These are phyloP conservation scores for Lentinula detonsa DNA, from an alignment of 768 basidiomycete genomes.

Conservation along the genomic window DNA sequence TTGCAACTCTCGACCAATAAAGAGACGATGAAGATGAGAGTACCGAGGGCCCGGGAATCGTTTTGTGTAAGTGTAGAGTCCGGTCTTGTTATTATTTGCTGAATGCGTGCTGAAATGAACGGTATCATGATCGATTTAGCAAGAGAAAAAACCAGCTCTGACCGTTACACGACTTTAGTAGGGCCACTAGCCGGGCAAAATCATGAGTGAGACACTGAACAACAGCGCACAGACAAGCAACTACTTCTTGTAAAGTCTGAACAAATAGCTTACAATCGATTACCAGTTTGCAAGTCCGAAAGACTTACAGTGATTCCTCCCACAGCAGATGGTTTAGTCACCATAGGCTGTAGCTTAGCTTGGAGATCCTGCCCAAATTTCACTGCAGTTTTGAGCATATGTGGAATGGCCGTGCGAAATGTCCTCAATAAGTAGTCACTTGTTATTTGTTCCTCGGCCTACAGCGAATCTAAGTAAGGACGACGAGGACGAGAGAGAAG, in stretches of 20 bases:
- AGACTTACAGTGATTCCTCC: conserved; percentile 58
- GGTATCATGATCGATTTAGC: background rate
- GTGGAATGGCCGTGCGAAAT: conserved; percentile 77
- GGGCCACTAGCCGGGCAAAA: conserved; percentile 65
- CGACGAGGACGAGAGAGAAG: background rate
- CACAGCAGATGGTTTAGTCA: conserved; percentile 71
- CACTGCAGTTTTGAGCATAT: conserved; percentile 84
- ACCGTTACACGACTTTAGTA: conserved; percentile 87
- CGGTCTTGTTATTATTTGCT: conserved; percentile 46
- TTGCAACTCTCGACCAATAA: conserved; percentile 86
- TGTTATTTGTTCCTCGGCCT: conserved; percentile 70
- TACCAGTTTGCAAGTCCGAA: background rate
- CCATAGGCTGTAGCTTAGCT: conserved; percentile 79
- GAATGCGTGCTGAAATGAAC: conserved; percentile 36
- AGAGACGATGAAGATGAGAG: conserved; percentile 80
- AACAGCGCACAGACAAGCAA: conserved; percentile 87
- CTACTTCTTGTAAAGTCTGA: conserved; percentile 84
- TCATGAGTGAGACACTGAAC: conserved; percentile 86
- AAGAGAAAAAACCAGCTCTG: background rate
- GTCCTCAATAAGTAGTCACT: conserved; percentile 87
- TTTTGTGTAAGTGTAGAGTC: conserved; percentile 33
- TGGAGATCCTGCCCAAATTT: conserved; percentile 90
- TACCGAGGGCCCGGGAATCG: conserved; percentile 51
- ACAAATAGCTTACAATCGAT: background rate
- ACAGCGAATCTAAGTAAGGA: background rate